Evolutionary conservation across 805 yeast genomes (phyloP).

Genomic region (Yamadazyma paraphyllophila): DNA sequence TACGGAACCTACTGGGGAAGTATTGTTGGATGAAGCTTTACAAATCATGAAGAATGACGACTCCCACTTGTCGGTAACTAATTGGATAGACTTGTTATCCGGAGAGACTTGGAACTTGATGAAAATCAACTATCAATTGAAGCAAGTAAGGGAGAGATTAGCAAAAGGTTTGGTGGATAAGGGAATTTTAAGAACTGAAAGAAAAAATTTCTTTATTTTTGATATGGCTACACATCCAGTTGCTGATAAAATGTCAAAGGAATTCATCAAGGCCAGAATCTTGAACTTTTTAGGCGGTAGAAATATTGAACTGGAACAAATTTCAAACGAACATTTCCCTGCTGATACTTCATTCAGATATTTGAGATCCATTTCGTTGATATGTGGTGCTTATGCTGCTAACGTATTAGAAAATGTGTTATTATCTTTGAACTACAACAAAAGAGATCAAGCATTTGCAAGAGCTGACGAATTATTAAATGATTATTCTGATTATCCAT

Average conservation of each 20-base stretch:
- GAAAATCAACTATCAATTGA: slow-evolving; percentile 92
- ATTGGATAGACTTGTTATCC: slow-evolving; percentile 90
- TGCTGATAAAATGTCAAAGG: slow-evolving; percentile 82
- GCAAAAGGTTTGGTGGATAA: slow-evolving; percentile 97
- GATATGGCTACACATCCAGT: slow-evolving; percentile 99
- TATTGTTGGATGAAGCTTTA: slow-evolving; percentile 87
- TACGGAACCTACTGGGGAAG: slow-evolving; percentile 89
- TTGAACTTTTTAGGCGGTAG: slow-evolving; percentile 68
- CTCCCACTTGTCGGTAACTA: slow-evolving; percentile 70
- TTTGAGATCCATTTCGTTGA: slow-evolving; percentile 77
- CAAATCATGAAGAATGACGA: slow-evolving; percentile 85
- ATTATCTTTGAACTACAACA: slow-evolving; percentile 73
- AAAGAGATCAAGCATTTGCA: slow-evolving; percentile 86
- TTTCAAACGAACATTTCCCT: slow-evolving; percentile 60
- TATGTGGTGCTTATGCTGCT: slow-evolving; percentile 91
- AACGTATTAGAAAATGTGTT: slow-evolving; percentile 92
- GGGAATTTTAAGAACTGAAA: slow-evolving; percentile 92
- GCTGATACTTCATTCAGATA: slow-evolving; percentile 62
- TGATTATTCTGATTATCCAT: slow-evolving; percentile 85
- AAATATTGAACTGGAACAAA: slow-evolving; percentile 49
- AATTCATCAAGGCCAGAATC: slow-evolving; percentile 71
- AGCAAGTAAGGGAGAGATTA: slow-evolving; percentile 93
- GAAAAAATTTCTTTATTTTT: slow-evolving; percentile 88
- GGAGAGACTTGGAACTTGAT: slow-evolving; percentile 98
- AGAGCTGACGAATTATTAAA: slow-evolving; percentile 89